Evolutionary conservation across 2,329 filamentous ascomycete species (phyloP).

Genomic region (Blastomyces emzantsi): DNA sequence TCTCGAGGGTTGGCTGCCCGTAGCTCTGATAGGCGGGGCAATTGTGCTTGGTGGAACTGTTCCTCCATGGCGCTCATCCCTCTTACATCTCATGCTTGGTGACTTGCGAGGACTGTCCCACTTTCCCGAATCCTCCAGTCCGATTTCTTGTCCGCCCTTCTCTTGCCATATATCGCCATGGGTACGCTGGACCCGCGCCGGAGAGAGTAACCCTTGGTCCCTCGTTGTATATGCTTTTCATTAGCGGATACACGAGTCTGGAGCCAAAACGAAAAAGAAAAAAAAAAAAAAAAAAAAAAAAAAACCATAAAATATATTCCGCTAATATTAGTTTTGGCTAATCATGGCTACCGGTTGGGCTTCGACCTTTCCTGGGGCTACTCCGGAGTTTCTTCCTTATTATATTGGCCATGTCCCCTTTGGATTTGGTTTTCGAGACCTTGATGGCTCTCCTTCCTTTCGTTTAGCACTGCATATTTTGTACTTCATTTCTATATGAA

Average conservation of each 20-base stretch:
- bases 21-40: slow-evolving; percentile 4
- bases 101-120: slow-evolving; percentile 2
- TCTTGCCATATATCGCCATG: background rate
- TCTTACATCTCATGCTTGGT: background rate
- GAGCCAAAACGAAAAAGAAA: background rate
- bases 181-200: background rate
- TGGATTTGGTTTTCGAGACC: background rate
- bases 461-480: background rate
- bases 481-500: slow-evolving; percentile 4
- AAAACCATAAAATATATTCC: background rate
- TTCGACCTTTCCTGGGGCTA: background rate
- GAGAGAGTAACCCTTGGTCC: slow-evolving; percentile 5
- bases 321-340: slow-evolving; percentile 3
- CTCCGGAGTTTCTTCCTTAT: background rate
- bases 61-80: background rate
- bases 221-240: background rate
- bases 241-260: background rate
- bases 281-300: background rate
- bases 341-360: background rate
- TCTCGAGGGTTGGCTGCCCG: background rate
- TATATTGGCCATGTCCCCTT: slow-evolving; percentile 1
- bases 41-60: slow-evolving; percentile 3
- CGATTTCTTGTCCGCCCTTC: background rate
- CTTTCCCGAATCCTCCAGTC: background rate
- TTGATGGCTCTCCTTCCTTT: slow-evolving; percentile 3